Base-by-base conservation (phyloP, 495 filamentous ascomycete genomes). In the Friedmanniomyces simplex region DNA sequence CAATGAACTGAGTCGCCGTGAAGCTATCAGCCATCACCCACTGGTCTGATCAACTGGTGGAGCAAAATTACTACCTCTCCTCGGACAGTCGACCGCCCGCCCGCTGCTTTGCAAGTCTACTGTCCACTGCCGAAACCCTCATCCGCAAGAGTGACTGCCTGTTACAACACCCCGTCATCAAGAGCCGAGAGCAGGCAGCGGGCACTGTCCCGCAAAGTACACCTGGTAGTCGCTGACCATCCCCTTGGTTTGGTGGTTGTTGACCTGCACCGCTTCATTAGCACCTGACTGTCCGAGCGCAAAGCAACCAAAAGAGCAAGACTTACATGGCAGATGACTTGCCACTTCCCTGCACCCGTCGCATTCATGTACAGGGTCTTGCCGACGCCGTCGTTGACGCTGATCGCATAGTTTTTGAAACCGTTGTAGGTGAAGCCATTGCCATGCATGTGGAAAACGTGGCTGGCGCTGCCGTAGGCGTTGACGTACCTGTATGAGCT, bases 401-500 rank as follows among this genome's bases (percentile, higher is more conserved):
- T 52, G 39, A 57, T 36, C 11, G 52, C 37, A n/a, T 39, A 13
- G 7, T 30, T 26, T 18, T 21, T 43, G 26, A 25, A 26, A 11
- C 54, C 47, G 1, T 50, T 41, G 58, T 61, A 58, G 42, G 22
- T 53, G 49, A 58, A 49, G 21, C 55, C 46, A 30, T 62, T 59
- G 22, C 59, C 59, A 42, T 62, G 59, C 59, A 55, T 57, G 42
- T 62, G 59, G 46, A 58, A 55, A 2, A 59, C 55, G 48, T 62
- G 59, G 16, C 25, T 53, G 8, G 43, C 55, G 20, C 21, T 18
- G 12, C 59, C 59, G 18, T 48, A 50, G 8, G 53, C 59, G 57
- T 48, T 49, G 6, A 59, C 25, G 39, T 62, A 62, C 39, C 39
- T 43, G 18, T 16, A 43, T 13, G 14, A 5, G 18, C 2, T 16